Conservation (phyloP, 2,329 filamentous ascomycete species). For the Didymosphaeria variabile region DNA sequence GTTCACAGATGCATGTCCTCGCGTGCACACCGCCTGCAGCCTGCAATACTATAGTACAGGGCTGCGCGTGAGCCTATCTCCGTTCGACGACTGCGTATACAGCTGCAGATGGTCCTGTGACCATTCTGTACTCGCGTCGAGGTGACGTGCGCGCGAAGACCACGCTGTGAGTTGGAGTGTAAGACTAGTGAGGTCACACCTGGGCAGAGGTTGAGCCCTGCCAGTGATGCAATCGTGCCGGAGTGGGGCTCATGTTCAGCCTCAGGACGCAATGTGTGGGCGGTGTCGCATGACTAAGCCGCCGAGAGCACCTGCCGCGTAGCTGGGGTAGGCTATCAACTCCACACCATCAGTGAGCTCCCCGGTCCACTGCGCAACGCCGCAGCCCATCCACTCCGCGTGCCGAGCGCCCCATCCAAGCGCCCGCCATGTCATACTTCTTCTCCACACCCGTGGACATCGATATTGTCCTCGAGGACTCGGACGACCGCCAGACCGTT, state of each 20-base stretch:
- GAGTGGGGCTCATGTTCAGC: background rate
- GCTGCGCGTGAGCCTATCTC: slow-evolving; percentile 10
- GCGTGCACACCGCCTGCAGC: slow-evolving; percentile 4
- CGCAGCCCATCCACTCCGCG: slow-evolving; percentile 21
- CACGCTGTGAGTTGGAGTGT: background rate
- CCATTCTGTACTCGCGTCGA: slow-evolving; percentile 12
- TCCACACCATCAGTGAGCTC: background rate
- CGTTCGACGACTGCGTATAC: background rate
- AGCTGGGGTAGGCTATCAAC: background rate
- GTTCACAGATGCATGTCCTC: background rate
- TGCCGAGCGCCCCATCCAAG: slow-evolving; percentile 22
- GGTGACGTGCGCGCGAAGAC: background rate
- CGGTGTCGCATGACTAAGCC: slow-evolving; percentile 17
- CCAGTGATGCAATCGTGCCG: slow-evolving; percentile 22
- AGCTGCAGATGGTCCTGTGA: slow-evolving; percentile 8
- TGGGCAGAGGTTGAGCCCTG: background rate
- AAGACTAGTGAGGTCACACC: slow-evolving; percentile 14
- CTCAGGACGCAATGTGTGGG: slow-evolving; percentile 3
- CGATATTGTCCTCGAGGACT: slow-evolving; percentile 95
- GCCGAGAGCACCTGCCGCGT: slow-evolving; percentile 7
- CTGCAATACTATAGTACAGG: background rate
- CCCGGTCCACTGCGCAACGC: slow-evolving; percentile 16
- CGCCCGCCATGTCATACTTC: slow-evolving; percentile 78
- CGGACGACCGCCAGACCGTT: slow-evolving; percentile 92
- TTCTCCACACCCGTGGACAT: slow-evolving; percentile 99